Evolutionary conservation across 2,329 filamentous ascomycete genomes (phyloP).

Genomic region (Nothopassalora personata): DNA sequence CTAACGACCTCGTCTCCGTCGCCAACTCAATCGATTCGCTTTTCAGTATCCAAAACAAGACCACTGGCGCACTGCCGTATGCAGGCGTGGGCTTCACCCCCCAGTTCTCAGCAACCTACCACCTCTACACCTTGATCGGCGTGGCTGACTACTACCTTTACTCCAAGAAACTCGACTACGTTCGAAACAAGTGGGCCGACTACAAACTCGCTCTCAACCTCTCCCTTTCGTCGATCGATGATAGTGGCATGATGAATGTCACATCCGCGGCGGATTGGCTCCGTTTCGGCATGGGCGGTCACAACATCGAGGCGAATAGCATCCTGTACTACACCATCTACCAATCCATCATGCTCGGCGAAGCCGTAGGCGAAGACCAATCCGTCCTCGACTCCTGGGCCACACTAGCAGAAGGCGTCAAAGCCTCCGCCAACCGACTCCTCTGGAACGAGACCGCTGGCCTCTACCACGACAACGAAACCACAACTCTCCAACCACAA

Average conservation of each 20-base stretch:
- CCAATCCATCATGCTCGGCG: conserved; percentile 49
- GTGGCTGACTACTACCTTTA: conserved; percentile 40
- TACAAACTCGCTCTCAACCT: conserved; percentile 43
- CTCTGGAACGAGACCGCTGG: conserved; percentile 27
- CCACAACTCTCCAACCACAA: conserved; percentile 44
- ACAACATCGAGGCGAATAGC: conserved; percentile 45
- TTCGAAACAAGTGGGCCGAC: conserved; percentile 39
- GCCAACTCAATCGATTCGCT: conserved; percentile 30
- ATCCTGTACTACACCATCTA: conserved; percentile 49
- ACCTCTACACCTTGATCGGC: conserved; percentile 47
- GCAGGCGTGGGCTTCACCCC: conserved; percentile 28
- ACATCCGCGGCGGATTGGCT: conserved; percentile 45
- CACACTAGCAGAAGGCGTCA: conserved; percentile 40
- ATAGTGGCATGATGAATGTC: conserved; percentile 43
- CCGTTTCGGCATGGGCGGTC: conserved; percentile 47
- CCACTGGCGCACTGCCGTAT: conserved; percentile 27
- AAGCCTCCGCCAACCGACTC: conserved; percentile 48
- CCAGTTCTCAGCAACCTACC: conserved; percentile 50
- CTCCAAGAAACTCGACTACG: conserved; percentile 37
- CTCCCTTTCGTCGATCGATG: conserved; percentile 41
- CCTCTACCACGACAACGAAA: conserved; percentile 33
- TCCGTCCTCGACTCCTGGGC: conserved; percentile 31
- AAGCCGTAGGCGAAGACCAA: conserved; percentile 42
- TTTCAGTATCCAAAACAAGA: conserved; percentile 27
- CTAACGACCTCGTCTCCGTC: conserved; percentile 39